These are phyloP conservation scores for Moringa oleifera DNA, from an alignment of 345 rosid species.

Conservation along the genomic window DNA sequence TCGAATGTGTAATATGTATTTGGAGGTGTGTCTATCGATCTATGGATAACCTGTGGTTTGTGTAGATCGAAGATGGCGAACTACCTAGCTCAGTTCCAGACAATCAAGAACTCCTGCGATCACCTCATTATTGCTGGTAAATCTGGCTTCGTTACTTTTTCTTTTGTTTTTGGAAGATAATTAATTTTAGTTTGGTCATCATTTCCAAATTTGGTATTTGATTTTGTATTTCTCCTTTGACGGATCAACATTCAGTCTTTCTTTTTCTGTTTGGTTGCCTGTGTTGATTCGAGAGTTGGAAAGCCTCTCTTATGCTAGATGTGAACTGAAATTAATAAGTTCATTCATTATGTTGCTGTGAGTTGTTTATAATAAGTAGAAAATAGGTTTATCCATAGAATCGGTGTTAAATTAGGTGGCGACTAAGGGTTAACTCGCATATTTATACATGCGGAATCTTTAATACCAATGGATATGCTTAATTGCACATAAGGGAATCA, in stretches of 20 bases:
- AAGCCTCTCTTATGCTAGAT: not conserved
- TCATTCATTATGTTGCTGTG: not conserved
- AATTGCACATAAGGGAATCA: not conserved
- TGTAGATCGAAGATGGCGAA: slow-evolving; percentile 76
- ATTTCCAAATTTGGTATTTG: not conserved
- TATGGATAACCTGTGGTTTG: slow-evolving; percentile 19
- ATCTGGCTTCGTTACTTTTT: slow-evolving; percentile 11
- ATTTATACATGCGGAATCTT: too few species aligned
- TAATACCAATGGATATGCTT: not conserved
- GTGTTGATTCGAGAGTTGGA: slow-evolving; percentile 16
- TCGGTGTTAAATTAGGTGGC: too few species aligned
- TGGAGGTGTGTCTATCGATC: slow-evolving; percentile 17
- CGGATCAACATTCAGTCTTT: slow-evolving; percentile 13
- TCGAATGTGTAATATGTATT: not conserved
- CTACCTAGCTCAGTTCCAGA: slow-evolving; percentile 85
- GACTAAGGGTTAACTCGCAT: too few species aligned
- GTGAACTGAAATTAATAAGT: not conserved
- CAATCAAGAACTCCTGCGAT: slow-evolving; percentile 68
- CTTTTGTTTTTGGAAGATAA: not conserved
- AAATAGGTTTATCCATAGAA: not conserved
- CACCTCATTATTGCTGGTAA: slow-evolving; percentile 83
- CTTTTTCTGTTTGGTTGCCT: slow-evolving; percentile 3
- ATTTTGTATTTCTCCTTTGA: not conserved
- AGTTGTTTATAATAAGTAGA: not conserved
- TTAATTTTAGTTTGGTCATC: not conserved